These are phyloP conservation scores for Trichoderma endophyticum DNA, from an alignment of 2,329 filamentous ascomycete genomes.

Conservation along the genomic window DNA sequence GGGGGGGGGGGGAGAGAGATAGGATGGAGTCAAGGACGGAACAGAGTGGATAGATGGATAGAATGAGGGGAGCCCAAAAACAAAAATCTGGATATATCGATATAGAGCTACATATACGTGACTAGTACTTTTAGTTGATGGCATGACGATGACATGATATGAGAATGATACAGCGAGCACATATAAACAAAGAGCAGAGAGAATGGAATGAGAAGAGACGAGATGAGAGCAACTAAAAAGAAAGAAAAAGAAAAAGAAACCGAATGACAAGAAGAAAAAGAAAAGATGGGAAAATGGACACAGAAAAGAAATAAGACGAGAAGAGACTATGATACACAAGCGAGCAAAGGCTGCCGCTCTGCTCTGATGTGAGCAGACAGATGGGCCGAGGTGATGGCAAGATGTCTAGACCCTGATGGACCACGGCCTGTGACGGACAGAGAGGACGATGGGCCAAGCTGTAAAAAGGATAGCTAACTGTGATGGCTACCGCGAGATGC, in stretches of 20 bases:
- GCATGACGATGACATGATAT: neutral
- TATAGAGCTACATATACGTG: slow-evolving; percentile 13
- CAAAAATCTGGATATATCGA: neutral
- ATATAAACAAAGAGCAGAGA: neutral
- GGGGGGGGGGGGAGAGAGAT: neutral
- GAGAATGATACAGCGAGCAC: neutral
- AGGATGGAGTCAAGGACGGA: neutral
- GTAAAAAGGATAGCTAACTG: neutral
- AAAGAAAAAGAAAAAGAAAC: neutral
- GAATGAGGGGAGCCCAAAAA: neutral
- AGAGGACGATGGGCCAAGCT: neutral
- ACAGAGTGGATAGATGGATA: neutral
- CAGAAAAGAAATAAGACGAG: neutral
- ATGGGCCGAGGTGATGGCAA: neutral
- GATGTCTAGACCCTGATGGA: neutral
- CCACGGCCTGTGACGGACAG: neutral
- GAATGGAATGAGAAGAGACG: neutral
- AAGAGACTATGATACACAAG: neutral
- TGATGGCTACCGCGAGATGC: neutral
- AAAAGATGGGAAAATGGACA: neutral
- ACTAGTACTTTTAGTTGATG: slow-evolving; percentile 4
- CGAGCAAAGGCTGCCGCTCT: neutral
- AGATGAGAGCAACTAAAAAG: neutral
- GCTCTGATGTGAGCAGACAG: neutral
- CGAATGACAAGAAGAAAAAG: neutral